Percentiles rank a stretch among this genome's conserved stretches.
phyloP scores from a whole-genome alignment of 2,329 filamentous ascomycete species.

The Trichothecium sympodiale region DNA sequence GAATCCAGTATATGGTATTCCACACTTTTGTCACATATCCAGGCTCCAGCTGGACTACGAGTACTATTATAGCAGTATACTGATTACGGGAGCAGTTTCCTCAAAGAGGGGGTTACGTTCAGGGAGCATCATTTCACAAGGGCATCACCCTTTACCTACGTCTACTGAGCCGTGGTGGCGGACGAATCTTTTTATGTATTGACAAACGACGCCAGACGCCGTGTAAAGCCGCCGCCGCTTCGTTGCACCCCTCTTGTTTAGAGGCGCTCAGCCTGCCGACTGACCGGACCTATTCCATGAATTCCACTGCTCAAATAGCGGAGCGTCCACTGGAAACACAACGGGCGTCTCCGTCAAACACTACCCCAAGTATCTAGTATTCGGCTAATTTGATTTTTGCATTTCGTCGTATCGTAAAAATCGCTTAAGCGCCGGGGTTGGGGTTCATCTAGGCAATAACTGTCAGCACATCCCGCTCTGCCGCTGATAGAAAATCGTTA shows the following conservation, averaged over 20 bases:
- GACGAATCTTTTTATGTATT: constrained; percentile 21
- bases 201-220: constrained; percentile 31
- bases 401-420: constrained; percentile 3
- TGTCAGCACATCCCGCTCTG: constrained; percentile 11
- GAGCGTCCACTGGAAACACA: too few relatives aligned
- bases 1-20: too few relatives aligned
- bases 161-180: constrained; percentile 9
- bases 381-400: too few relatives aligned
- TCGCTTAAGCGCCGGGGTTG: constrained; percentile 60
- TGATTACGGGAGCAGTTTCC: too few relatives aligned
- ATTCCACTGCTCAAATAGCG: constrained; percentile 18
- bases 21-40: background rate
- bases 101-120: too few relatives aligned
- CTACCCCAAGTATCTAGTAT: too few relatives aligned
- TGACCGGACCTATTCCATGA: constrained; percentile 23
- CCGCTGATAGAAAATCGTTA: background rate
- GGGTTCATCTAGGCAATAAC: constrained; percentile 67
- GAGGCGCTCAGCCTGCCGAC: constrained; percentile 23
- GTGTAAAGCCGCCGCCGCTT: constrained; percentile 24
- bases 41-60: too few relatives aligned
- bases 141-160: too few relatives aligned
- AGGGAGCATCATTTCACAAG: too few relatives aligned
- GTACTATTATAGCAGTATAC: too few relatives aligned
- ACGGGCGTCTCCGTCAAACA: too few relatives aligned
- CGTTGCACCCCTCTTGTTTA: constrained; percentile 20